Percentiles rank a stretch among this genome's conserved stretches.
phyloP scores from a whole-genome alignment of 2,329 filamentous ascomycete genomes.

The Penicillium psychrosexuale region DNA sequence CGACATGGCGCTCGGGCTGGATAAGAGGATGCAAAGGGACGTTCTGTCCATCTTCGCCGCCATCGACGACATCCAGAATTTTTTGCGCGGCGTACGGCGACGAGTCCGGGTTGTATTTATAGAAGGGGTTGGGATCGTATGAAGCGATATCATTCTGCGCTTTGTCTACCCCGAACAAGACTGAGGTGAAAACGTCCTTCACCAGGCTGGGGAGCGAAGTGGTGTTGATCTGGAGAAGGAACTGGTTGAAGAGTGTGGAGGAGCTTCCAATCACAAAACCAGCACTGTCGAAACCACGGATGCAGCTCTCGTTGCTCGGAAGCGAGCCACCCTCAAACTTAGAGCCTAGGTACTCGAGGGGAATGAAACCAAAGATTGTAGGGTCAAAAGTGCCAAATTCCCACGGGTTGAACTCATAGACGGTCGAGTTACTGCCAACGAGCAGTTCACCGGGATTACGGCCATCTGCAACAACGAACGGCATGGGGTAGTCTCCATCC shows the following conservation, averaged over 20 bases:
- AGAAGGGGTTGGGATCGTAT: slow-evolving; percentile 75
- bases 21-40: slow-evolving; percentile 75
- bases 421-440: slow-evolving; percentile 68
- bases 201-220: slow-evolving; percentile 51
- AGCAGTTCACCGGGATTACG: slow-evolving; percentile 60
- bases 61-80: slow-evolving; percentile 70
- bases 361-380: slow-evolving; percentile 67
- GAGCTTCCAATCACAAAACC: slow-evolving; percentile 85
- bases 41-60: slow-evolving; percentile 74
- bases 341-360: slow-evolving; percentile 68
- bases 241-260: slow-evolving; percentile 78
- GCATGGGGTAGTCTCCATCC: slow-evolving; percentile 64
- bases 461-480: slow-evolving; percentile 68
- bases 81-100: slow-evolving; percentile 56
- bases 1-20: slow-evolving; percentile 67
- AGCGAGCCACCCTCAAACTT: slow-evolving; percentile 65
- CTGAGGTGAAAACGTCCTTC: slow-evolving; percentile 48
- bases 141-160: slow-evolving; percentile 69
- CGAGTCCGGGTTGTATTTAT: slow-evolving; percentile 56
- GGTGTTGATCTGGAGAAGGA: slow-evolving; percentile 64
- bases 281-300: slow-evolving; percentile 76
- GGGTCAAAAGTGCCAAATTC: slow-evolving; percentile 77
- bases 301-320: slow-evolving; percentile 57
- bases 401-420: slow-evolving; percentile 75
- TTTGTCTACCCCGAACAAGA: slow-evolving; percentile 57